Percentiles rank a stretch among this genome's conserved stretches.
Evolutionary conservation across 331 rosid species (phyloP).

Genomic region (Quercus phellos): DNA sequence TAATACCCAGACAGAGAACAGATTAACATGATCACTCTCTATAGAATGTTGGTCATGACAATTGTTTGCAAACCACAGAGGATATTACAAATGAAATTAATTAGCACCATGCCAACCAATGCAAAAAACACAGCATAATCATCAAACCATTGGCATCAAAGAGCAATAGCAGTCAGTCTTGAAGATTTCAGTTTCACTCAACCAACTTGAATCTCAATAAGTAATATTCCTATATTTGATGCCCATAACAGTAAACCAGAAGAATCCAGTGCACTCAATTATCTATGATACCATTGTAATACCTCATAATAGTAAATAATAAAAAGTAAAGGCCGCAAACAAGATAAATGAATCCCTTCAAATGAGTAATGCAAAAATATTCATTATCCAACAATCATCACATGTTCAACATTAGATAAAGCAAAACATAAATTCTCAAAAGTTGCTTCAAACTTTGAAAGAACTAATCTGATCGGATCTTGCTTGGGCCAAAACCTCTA

Average conservation of each 20-base stretch:
- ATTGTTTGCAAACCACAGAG: no score
- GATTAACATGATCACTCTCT: no score
- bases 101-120: no score
- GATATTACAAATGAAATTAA: no score
- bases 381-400: slow-evolving; percentile 6
- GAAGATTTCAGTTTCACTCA: not conserved
- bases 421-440: slow-evolving; percentile 14
- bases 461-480: not conserved
- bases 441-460: slow-evolving; percentile 10
- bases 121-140: no score
- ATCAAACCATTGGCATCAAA: not conserved
- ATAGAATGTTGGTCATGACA: no score
- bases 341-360: not conserved
- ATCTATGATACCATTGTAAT: no score
- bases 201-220: not conserved
- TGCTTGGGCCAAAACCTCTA: slow-evolving; percentile 7
- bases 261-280: no score
- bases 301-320: not conserved
- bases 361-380: slow-evolving; percentile 8
- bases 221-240: no score
- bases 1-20: no score
- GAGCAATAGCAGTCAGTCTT: not conserved
- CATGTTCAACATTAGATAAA: slow-evolving; percentile 17
- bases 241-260: no score
- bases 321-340: not conserved